These are phyloP conservation scores for Xylaria sp. DNA, from an alignment of 2,329 filamentous ascomycete genomes.

Conservation along the genomic window DNA sequence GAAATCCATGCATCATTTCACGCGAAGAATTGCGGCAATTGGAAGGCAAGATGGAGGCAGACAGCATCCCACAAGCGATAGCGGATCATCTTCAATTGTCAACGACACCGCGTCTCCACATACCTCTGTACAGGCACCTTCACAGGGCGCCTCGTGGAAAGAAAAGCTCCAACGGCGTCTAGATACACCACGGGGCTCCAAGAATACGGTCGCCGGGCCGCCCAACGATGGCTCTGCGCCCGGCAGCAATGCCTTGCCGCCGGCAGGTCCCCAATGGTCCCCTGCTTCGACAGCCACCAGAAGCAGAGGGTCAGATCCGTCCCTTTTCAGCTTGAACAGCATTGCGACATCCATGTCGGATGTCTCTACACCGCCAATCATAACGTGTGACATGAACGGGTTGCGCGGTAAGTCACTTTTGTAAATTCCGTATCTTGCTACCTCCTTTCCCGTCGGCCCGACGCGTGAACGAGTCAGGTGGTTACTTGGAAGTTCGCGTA, in stretches of 20 bases:
- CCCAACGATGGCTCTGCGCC: background rate
- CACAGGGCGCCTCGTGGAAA: background rate
- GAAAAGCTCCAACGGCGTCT: background rate
- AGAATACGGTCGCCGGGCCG: too few species aligned
- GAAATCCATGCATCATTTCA: background rate
- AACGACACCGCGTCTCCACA: background rate
- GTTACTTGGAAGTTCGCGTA: too few species aligned
- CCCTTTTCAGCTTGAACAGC: conserved; percentile 5
- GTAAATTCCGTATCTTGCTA: too few species aligned
- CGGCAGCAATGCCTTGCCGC: background rate
- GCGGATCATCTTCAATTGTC: background rate
- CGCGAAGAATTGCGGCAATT: background rate
- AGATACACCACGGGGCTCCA: background rate
- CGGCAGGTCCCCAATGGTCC: conserved; percentile 3
- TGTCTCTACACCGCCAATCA: background rate
- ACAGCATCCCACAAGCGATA: background rate
- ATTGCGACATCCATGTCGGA: conserved; percentile 12
- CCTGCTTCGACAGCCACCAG: conserved; percentile 10
- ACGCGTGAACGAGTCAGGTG: too few species aligned
- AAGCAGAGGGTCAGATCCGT: conserved; percentile 13
- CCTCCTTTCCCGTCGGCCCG: too few species aligned
- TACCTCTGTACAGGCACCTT: background rate
- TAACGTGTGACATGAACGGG: conserved; percentile 3
- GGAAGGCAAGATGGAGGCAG: background rate
- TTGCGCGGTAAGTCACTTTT: too few species aligned